Evolutionary conservation across 768 basidiomycete genomes (phyloP), one percentile per base, ranked within the genome.

Genomic region (Podaxis rugospora): DNA sequence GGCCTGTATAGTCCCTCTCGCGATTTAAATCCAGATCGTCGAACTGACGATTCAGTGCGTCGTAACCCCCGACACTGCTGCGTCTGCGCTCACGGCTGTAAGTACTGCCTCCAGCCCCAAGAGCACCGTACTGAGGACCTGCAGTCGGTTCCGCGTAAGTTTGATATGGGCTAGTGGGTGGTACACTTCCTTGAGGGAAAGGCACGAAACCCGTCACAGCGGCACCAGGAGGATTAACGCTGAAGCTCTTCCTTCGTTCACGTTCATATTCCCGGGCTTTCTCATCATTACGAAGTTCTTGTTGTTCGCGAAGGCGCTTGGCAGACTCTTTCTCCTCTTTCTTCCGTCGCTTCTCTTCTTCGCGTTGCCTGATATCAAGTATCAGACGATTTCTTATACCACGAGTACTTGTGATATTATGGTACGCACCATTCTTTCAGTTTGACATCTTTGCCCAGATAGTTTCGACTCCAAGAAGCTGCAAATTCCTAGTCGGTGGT

Each of bases 211-310:
- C 66, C 55, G 16, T 25, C 6, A 39, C 46, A 53, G 66, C 63
- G 4, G 74, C 69, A 44, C 71, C 63, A 21, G 5, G 70, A 64
- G 72, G 67, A 7, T 79, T 76, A 44, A 79, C 75, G 61, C 74
- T 79, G 69, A 84, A 80, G 65, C 84, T 87, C 66, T 78, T 82
- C 53, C 84, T 79, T 51, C 84, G 80, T 66, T 86, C 82, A 40
- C 76, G 72, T 49, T 88, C 86, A 44, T 78, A 76, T 63, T 86
- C 87, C 49, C 86, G 83, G 25, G 82, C 84, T 28, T 77, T 73
- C 52, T 80, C 75, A 27, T 87, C 85, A 55, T 79, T 73, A 64
- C 81, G 78, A 36, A 69, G 70, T 18, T 51, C 57, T 65, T 86
- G 85, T 61, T 81, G 78, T 61, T 81, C 82, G 53, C 83, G 85